Percentiles rank a stretch among this genome's conserved stretches.
Evolutionary conservation across 805 yeast species (phyloP).

Genomic region (Candida palmyrensis): DNA sequence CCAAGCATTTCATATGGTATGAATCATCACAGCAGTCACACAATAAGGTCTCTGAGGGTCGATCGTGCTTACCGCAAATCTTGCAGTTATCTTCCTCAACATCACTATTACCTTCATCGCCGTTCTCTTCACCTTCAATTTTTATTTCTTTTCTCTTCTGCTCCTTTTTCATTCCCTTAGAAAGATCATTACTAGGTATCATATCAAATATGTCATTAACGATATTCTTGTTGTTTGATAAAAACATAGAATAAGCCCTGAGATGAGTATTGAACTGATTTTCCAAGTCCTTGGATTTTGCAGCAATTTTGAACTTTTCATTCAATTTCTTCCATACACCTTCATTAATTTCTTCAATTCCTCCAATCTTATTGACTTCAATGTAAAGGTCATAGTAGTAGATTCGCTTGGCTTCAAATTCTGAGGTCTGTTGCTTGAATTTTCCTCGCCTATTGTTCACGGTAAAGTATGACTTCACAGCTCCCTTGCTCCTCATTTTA

Average conservation of each 20-base stretch:
- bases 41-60: slow-evolving; percentile 44
- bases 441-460: slow-evolving; percentile 5
- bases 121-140: slow-evolving; percentile 19
- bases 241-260: slow-evolving; percentile 27
- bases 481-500: slow-evolving; percentile 36
- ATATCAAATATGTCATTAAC: slow-evolving; percentile 17
- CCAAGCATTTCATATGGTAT: slow-evolving; percentile 66
- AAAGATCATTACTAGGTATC: background rate
- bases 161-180: slow-evolving; percentile 1
- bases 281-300: slow-evolving; percentile 12
- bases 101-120: too few species aligned
- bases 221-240: slow-evolving; percentile 19
- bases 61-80: slow-evolving; percentile 43
- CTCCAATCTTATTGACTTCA: slow-evolving; percentile 24
- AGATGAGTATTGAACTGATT: slow-evolving; percentile 20
- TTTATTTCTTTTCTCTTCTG: background rate
- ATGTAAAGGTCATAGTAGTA: slow-evolving; percentile 37
- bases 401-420: slow-evolving; percentile 9
- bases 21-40: slow-evolving; percentile 75
- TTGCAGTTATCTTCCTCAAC: slow-evolving; percentile 37
- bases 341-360: slow-evolving; percentile 11
- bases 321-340: slow-evolving; percentile 21
- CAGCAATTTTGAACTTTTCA: slow-evolving; percentile 16
- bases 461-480: slow-evolving; percentile 16
- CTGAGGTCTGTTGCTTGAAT: slow-evolving; percentile 1